Evolutionary conservation across 2,329 filamentous ascomycete genomes (phyloP), one percentile per base, ranked within the genome.

Genomic region (Chrysosporium queenslandicum): DNA sequence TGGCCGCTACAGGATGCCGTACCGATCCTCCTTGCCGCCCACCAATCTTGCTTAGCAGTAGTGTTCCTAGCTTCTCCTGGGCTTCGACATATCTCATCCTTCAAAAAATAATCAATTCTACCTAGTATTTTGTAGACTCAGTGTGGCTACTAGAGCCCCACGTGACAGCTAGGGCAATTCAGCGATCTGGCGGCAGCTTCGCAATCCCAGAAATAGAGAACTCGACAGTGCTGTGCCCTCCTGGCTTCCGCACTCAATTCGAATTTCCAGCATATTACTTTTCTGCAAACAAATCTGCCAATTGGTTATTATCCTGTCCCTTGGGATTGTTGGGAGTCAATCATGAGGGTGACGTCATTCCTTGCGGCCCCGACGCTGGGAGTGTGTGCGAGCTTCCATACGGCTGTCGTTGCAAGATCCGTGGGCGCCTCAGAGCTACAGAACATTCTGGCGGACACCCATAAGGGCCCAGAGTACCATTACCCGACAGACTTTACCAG

Each of bases 401-500:
- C 32, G 9, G 21, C 41, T 16, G 30, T 52, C n/a, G 14, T 37
- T 25, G 32, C 41, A 39, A 18, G 40, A 3, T 39, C 32, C 5
- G 1, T 46, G 55, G 14, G 64, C 55, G 34, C 55, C 21, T 14
- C 55, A 52, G 6, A 71, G 37, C 66, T 82, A 42, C 77, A 81
- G 59, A 74, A 74, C 53, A 77, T 82, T 48, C 63, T 82, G 48
- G 68, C 71, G 51, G 75, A 79, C 58, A 79, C 77, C 4, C 72
- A 78, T 58, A 64, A 69, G 20, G 73, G 71, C 43, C 66, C 72
- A 8, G 68, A 75, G 18, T 82, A 82, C 64, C 71, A 64, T 16
- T 83, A 82, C 64, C 80, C 80, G 0, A 83, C 80, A 0, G 77
- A 80, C 59, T 69, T 83, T 18, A 82, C 80, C 1, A 72, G 79